Conservation (phyloP, 352 stramenopile genomes). For the Phytophthora niederhauseri region DNA sequence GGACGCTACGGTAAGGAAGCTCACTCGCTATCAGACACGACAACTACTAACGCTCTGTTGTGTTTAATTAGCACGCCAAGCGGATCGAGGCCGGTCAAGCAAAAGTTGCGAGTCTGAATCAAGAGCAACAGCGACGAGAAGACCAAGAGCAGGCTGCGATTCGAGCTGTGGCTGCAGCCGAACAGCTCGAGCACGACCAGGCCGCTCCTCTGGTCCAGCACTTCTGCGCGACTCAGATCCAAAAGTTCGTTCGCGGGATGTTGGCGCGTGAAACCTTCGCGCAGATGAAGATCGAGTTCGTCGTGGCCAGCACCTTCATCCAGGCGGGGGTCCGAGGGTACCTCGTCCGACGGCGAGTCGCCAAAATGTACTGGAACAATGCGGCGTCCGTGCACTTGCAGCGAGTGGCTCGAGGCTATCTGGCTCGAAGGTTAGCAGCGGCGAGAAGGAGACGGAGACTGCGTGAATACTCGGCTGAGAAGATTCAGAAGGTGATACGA, state of each 20-base stretch:
- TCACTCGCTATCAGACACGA: background rate
- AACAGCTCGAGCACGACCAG: slow-evolving; percentile 23
- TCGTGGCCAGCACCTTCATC: slow-evolving; percentile 80
- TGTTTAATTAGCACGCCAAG: slow-evolving; percentile 22
- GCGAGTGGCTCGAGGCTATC: slow-evolving; percentile 53
- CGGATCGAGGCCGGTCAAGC: slow-evolving; percentile 24
- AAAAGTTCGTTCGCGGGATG: slow-evolving; percentile 76
- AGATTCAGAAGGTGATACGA: slow-evolving; percentile 61
- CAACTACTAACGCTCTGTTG: background rate
- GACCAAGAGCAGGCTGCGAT: slow-evolving; percentile 29
- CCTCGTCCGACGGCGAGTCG: slow-evolving; percentile 61
- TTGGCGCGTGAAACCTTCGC: slow-evolving; percentile 62
- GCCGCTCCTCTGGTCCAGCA: slow-evolving; percentile 53
- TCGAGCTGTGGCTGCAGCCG: slow-evolving; percentile 10
- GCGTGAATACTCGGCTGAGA: slow-evolving; percentile 26
- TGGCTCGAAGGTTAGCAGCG: slow-evolving; percentile 47
- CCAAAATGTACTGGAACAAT: slow-evolving; percentile 72
- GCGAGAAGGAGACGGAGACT: slow-evolving; percentile 25
- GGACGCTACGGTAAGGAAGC: slow-evolving; percentile 36
- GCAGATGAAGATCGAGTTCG: slow-evolving; percentile 68
- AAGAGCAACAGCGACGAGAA: slow-evolving; percentile 36
- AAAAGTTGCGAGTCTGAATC: slow-evolving; percentile 28
- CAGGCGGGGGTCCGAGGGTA: slow-evolving; percentile 74
- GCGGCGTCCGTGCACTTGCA: slow-evolving; percentile 66
- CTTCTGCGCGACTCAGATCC: slow-evolving; percentile 80